Conservation (phyloP, 1,284 basidiomycete genomes). For the Hypsizygus ulmarius region DNA sequence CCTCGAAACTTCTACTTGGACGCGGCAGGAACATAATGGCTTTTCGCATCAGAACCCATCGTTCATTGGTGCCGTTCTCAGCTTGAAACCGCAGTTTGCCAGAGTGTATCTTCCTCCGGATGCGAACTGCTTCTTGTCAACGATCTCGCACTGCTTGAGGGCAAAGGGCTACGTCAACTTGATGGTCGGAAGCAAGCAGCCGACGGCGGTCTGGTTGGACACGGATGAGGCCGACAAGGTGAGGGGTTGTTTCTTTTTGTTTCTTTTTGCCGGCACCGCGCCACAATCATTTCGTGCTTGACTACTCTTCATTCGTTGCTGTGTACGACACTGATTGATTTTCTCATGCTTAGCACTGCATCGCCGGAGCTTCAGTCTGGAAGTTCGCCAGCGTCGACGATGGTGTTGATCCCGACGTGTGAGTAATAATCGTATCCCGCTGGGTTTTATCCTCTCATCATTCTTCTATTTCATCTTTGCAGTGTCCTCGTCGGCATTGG, state of each 20-base stretch:
- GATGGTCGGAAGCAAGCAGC: slow-evolving; percentile 86
- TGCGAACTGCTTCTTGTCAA: slow-evolving; percentile 80
- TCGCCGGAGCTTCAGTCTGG: slow-evolving; percentile 75
- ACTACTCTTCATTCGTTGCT: background rate
- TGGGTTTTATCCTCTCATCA: background rate
- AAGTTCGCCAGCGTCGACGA: slow-evolving; percentile 70
- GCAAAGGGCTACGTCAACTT: slow-evolving; percentile 85
- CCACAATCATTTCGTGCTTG: no score
- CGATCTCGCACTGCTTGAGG: slow-evolving; percentile 77
- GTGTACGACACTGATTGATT: background rate
- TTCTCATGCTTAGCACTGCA: slow-evolving; percentile 53
- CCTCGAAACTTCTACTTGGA: slow-evolving; percentile 84
- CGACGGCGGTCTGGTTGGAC: slow-evolving; percentile 66
- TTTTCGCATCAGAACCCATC: slow-evolving; percentile 87
- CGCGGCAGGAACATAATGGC: slow-evolving; percentile 77
- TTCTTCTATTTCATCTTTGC: slow-evolving; percentile 3
- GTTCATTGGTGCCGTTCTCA: slow-evolving; percentile 81
- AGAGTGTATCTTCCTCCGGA: slow-evolving; percentile 91
- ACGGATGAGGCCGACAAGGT: slow-evolving; percentile 63
- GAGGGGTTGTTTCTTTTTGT: slow-evolving; percentile 10
- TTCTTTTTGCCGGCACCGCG: background rate
- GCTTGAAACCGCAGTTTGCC: slow-evolving; percentile 70
- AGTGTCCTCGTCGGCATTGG: slow-evolving; percentile 73
- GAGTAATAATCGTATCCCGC: slow-evolving; percentile 23
- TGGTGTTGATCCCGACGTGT: slow-evolving; percentile 67